Evolutionary conservation across 2,329 filamentous ascomycete genomes (phyloP), one percentile per base, ranked within the genome.

Genomic region (Fusarium torreyae): DNA sequence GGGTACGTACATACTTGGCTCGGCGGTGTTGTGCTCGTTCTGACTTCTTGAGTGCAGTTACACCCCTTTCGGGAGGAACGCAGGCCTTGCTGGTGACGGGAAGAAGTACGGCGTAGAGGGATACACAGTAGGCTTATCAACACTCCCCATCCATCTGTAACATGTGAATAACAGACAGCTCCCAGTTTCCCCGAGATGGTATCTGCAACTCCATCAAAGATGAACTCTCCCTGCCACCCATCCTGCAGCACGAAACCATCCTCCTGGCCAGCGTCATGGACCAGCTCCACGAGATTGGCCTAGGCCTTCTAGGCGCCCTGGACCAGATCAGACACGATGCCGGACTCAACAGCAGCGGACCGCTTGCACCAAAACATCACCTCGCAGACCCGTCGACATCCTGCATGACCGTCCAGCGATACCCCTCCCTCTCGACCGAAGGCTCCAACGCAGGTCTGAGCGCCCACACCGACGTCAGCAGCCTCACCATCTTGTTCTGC

Each of bases 401-500:
- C 1, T 51, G 34, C 24, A 42, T 51, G 34, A 42, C 24, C 3
- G 49, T 42, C n/a, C 34, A 42, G n/a, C 34, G 34, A 42, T 42
- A 51, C 14, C 49, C n/a, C 22, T 51, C 34, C 22, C 34, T 51
- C 10, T 51, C 34, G 15, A 31, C 5, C 22, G 22, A 51, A 4
- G n/a, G 34, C 11, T 17, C 34, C 9, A 42, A 51, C 3, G 49
- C 49, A 17, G 34, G 34, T 10, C 49, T 51, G 22, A 40, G 34
- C 49, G 34, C 49, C n/a, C 49, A 51, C 24, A 51, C 49, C n/a
- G 49, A 51, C n/a, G 34, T 42, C 5, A 34, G 49, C 5, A 42
- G 24, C 14, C 10, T 51, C 5, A 28, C 24, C 26, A 11, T 42
- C 1, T 13, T 51, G 10, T 51, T 51, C 34, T 51, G 49, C 2